Evolutionary conservation across 2,329 filamentous ascomycete genomes (phyloP).

Genomic region (Microdochium trichocladiopsis): DNA sequence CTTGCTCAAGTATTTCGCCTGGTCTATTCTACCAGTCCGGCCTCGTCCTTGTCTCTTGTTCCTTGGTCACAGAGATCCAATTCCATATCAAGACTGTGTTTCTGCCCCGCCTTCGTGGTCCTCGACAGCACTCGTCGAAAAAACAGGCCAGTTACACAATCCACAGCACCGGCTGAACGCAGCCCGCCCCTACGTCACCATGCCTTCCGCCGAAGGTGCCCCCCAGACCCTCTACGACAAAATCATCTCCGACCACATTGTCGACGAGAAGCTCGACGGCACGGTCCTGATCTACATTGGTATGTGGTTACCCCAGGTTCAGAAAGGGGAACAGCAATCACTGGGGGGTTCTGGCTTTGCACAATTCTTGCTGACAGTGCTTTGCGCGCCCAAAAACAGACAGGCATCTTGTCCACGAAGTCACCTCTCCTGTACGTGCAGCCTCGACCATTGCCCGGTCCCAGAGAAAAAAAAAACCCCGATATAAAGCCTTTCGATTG

Average conservation of each 20-base stretch:
- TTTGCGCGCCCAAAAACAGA: conserved; percentile 40
- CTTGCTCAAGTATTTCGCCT: no score
- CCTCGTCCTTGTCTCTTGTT: no score
- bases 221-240: conserved; percentile 95
- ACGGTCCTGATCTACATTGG: conserved; percentile 91
- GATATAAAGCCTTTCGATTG: not conserved
- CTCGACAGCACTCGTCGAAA: not conserved
- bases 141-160: not conserved
- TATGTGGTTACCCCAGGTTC: conserved; percentile 31
- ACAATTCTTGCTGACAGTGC: not conserved
- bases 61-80: no score
- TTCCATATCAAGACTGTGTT: not conserved
- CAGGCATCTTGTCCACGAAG: conserved; percentile 94
- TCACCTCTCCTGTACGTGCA: conserved; percentile 79
- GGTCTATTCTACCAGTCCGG: no score
- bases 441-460: not conserved
- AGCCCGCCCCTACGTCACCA: conserved; percentile 35
- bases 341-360: not conserved
- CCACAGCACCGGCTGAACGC: not conserved
- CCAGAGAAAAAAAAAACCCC: not conserved
- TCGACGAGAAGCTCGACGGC: conserved; percentile 91
- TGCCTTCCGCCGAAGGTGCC: conserved; percentile 67
- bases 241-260: conserved; percentile 89
- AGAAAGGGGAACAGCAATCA: not conserved
- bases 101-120: not conserved